These are phyloP conservation scores for Ensete glaucum DNA, from an alignment of 176 grass and related monocot species.

Conservation along the genomic window DNA sequence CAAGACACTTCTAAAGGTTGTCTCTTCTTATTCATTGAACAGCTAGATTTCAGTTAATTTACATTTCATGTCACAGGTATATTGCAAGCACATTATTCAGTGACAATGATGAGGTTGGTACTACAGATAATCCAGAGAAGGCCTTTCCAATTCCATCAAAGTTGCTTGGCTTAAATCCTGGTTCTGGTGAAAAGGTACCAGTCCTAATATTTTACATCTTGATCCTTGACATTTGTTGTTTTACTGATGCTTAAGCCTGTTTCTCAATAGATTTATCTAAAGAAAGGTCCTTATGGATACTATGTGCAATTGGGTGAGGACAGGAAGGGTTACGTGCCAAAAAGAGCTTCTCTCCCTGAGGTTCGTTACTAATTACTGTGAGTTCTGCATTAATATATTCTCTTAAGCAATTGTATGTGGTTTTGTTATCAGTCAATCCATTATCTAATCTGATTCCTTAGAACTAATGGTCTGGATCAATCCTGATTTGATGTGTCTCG, in stretches of 20 bases:
- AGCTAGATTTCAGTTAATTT: background rate
- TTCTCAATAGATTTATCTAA: conserved; percentile 55
- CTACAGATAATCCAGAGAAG: conserved; percentile 26
- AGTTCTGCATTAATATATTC: background rate
- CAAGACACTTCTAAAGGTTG: background rate
- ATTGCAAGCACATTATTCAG: conserved; percentile 50
- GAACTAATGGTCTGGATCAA: too few species aligned
- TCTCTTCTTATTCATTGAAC: background rate
- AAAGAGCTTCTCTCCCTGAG: conserved; percentile 65
- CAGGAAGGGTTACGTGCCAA: conserved; percentile 45
- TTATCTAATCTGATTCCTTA: too few species aligned
- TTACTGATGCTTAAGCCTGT: background rate
- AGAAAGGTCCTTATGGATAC: conserved; percentile 78
- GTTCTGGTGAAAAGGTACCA: conserved; percentile 52
- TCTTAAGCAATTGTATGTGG: background rate
- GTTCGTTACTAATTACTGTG: conserved; percentile 31
- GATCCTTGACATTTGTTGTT: background rate
- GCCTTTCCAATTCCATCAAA: conserved; percentile 49
- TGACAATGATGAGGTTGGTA: conserved; percentile 50
- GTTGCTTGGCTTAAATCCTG: conserved; percentile 53
- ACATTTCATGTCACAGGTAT: conserved; percentile 40
- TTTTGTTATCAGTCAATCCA: too few species aligned
- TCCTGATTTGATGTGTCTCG: too few species aligned
- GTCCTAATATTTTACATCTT: background rate
- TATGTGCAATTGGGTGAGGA: conserved; percentile 90